Percentiles rank a stretch among this genome's conserved stretches.
Evolutionary conservation across 2,329 filamentous ascomycete genomes (phyloP).

Genomic region (Xylaria multiplex): DNA sequence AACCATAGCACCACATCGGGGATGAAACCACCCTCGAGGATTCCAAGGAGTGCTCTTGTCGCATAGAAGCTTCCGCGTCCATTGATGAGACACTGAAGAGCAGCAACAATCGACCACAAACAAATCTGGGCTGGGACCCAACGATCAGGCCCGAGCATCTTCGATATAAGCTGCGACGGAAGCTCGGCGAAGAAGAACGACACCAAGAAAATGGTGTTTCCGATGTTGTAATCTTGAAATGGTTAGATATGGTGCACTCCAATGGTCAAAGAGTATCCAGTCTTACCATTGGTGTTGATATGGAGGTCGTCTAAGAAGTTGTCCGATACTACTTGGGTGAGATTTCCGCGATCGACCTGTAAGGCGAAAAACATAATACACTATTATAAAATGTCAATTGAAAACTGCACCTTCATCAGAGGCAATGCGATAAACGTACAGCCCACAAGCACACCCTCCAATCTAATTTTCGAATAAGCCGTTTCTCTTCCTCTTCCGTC

Average conservation of each 20-base stretch:
- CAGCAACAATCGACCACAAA: slow-evolving; percentile 47
- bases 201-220: slow-evolving; percentile 64
- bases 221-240: slow-evolving; percentile 60
- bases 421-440: slow-evolving; percentile 39
- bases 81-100: slow-evolving; percentile 44
- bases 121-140: slow-evolving; percentile 50
- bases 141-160: slow-evolving; percentile 55
- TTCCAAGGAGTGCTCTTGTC: slow-evolving; percentile 44
- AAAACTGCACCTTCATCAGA: not conserved
- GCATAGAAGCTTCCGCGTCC: slow-evolving; percentile 43
- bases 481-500: slow-evolving; percentile 63
- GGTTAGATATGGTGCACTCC: not conserved
- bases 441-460: slow-evolving; percentile 55
- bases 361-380: slow-evolving; percentile 71
- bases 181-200: slow-evolving; percentile 67
- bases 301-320: slow-evolving; percentile 67
- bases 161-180: slow-evolving; percentile 69
- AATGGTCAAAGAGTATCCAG: slow-evolving; percentile 43
- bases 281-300: slow-evolving; percentile 55
- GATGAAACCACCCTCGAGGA: slow-evolving; percentile 50
- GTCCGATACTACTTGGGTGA: slow-evolving; percentile 67
- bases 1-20: slow-evolving; percentile 50
- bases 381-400: slow-evolving; percentile 29
- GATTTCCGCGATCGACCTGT: slow-evolving; percentile 69
- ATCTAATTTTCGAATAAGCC: slow-evolving; percentile 60